Base-by-base conservation (phyloP, 768 basidiomycete species). In the Lyophyllum semitale region DNA sequence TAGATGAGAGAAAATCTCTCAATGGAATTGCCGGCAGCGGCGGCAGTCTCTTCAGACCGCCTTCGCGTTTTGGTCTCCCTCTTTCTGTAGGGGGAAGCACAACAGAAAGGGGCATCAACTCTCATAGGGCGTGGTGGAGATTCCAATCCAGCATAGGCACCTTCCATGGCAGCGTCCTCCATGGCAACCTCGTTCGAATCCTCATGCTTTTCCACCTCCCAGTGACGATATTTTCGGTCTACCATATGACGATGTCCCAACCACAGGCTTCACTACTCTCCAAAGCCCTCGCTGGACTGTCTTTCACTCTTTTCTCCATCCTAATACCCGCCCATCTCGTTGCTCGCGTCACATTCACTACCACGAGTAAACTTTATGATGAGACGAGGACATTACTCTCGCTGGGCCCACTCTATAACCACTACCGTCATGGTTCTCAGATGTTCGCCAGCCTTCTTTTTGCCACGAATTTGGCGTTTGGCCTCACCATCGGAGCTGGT, bases 181-280 rank as follows among this genome's bases (percentile, higher is more conserved):
- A 91, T 60, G 96, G 96, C 42, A 98, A 97, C 70, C 84, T 98
- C 55, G 87, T 95, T 55, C 90, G 96, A 56, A 77, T 98, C 53
- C 83, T 98, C 40, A 79, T 97, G 35, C 76, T 95, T 30, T 98
- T 99, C 74, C 96, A 99, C 71, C 84, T 98, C 18, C 96, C 96
- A 7, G 82, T 98, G 55, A 96, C 94, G 32, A 83, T 93, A 48
- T 96, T 96, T 71, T 91, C 94, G 3, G 86, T 84, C 57, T 98
- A 93, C 70, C 88, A 95, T 65, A 87, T 95, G 80, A 83, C 84
- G 11, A 70, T 85, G 29, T 77, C 82, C 17, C 75, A 74, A 7
- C 67, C 76, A 2, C 70, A 77, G 1, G 80, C 84, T 0, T 80
- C 84, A 2, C 63, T 81, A 23, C 73, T 82, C 4, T 86, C 91